Conservation (phyloP, 768 basidiomycete species). For the Boletus reticuloceps region DNA sequence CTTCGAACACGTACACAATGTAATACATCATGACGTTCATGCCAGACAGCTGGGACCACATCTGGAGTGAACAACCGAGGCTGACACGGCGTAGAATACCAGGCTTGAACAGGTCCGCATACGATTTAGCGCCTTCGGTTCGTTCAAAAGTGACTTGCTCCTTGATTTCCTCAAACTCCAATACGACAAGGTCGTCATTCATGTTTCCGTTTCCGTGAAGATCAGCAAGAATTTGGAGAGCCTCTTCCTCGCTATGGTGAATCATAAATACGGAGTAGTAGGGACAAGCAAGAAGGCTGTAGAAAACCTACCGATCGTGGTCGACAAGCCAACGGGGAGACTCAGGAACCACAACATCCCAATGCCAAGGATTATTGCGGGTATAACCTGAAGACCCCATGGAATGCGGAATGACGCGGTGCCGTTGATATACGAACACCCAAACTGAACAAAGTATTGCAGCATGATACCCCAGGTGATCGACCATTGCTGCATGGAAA, state of each 20-base stretch:
- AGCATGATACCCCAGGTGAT: constrained; percentile 79
- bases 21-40: constrained; percentile 81
- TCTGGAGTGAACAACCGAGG: constrained; percentile 69
- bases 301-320: constrained; percentile 41
- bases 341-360: constrained; percentile 69
- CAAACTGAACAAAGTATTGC: constrained; percentile 75
- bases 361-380: constrained; percentile 62
- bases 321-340: constrained; percentile 74
- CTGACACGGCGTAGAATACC: constrained; percentile 69
- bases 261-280: neutral
- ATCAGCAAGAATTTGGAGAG: constrained; percentile 70
- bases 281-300: neutral
- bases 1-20: constrained; percentile 68
- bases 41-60: constrained; percentile 75
- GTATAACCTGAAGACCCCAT: constrained; percentile 79
- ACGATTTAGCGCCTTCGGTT: constrained; percentile 69
- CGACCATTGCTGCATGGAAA: constrained; percentile 77
- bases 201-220: constrained; percentile 62
- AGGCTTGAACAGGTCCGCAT: constrained; percentile 60
- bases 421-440: constrained; percentile 65
- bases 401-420: constrained; percentile 76
- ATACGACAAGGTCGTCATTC: constrained; percentile 57
- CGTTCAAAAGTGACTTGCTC: constrained; percentile 57
- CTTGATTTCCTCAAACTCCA: constrained; percentile 69
- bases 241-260: constrained; percentile 43